Conservation (phyloP, 2,329 filamentous ascomycete species). For the Cercospora zeae-maydis region DNA sequence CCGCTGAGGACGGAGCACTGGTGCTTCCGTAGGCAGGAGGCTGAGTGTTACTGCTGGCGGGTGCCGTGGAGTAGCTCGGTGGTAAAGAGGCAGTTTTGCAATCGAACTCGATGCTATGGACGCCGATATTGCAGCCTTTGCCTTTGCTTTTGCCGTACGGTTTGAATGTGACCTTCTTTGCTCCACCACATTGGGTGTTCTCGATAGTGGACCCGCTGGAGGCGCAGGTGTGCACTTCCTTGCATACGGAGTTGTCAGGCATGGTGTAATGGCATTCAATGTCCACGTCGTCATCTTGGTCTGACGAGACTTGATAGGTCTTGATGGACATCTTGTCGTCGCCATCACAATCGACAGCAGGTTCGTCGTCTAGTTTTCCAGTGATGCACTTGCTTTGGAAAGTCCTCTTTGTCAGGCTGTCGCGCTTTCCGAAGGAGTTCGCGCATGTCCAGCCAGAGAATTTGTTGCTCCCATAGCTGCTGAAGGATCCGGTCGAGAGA, state of each 20-base stretch:
- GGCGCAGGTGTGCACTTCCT: conserved; percentile 68
- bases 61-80: conserved; percentile 32
- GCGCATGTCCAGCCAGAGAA: conserved; percentile 72
- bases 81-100: conserved; percentile 49
- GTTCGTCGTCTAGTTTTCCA: conserved; percentile 45
- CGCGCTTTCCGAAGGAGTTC: conserved; percentile 59
- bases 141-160: conserved; percentile 36
- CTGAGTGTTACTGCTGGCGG: conserved; percentile 15
- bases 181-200: conserved; percentile 91
- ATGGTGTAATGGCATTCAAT: conserved; percentile 84
- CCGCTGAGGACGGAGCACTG: conserved; percentile 20
- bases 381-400: conserved; percentile 44
- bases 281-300: conserved; percentile 64
- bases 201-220: conserved; percentile 64
- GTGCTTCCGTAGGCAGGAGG: conserved; percentile 24
- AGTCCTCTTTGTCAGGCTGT: conserved; percentile 47
- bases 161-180: conserved; percentile 71
- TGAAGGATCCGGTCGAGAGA: conserved; percentile 60
- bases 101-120: conserved; percentile 73
- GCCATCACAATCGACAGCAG: conserved; percentile 45
- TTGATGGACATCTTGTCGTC: conserved; percentile 67
- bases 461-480: conserved; percentile 65
- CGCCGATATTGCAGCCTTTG: conserved; percentile 61
- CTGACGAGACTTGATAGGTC: conserved; percentile 67
- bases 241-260: conserved; percentile 77